phyloP scores from a whole-genome alignment of 2,329 filamentous ascomycete genomes.

The Ascocoryne sarcoides region DNA sequence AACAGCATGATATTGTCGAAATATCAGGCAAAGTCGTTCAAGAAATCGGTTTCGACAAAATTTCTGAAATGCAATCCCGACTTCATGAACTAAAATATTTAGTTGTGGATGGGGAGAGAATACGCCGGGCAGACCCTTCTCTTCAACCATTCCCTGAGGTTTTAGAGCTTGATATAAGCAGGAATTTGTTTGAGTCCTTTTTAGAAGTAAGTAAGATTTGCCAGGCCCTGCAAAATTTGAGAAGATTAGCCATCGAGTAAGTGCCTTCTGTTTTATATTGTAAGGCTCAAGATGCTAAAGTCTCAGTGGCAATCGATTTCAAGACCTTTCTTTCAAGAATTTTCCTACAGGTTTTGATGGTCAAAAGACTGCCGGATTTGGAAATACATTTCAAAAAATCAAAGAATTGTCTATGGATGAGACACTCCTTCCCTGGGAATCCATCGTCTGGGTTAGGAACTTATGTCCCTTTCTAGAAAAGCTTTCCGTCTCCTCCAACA shows the following conservation, averaged over 20 bases:
- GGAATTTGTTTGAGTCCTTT: conserved; percentile 68
- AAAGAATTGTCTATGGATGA: conserved; percentile 58
- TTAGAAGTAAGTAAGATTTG: conserved; percentile 64
- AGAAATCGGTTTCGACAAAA: conserved; percentile 93
- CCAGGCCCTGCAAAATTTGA: conserved; percentile 56
- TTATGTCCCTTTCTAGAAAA: conserved; percentile 44
- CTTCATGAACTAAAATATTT: conserved; percentile 72
- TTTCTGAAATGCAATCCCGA: conserved; percentile 68
- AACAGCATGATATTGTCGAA: conserved; percentile 37
- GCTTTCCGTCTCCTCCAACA: conserved; percentile 48
- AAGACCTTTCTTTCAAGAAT: too few species aligned
- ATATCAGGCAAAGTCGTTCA: conserved; percentile 79
- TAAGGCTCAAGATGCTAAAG: too few species aligned
- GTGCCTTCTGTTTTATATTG: too few species aligned
- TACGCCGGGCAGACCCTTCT: conserved; percentile 32
- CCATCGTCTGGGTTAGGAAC: conserved; percentile 45
- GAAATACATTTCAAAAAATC: conserved; percentile 29
- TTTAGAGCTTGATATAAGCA: conserved; percentile 72
- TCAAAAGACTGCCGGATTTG: too few species aligned
- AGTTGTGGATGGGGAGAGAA: conserved; percentile 67
- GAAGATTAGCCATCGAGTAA: too few species aligned
- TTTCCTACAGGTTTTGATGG: too few species aligned
- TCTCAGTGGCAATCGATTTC: conserved; percentile 67
- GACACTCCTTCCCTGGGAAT: conserved; percentile 56
- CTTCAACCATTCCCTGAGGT: conserved; percentile 54